Base-by-base conservation (phyloP, 2,329 filamentous ascomycete species). In the Colletotrichum trifolii region DNA sequence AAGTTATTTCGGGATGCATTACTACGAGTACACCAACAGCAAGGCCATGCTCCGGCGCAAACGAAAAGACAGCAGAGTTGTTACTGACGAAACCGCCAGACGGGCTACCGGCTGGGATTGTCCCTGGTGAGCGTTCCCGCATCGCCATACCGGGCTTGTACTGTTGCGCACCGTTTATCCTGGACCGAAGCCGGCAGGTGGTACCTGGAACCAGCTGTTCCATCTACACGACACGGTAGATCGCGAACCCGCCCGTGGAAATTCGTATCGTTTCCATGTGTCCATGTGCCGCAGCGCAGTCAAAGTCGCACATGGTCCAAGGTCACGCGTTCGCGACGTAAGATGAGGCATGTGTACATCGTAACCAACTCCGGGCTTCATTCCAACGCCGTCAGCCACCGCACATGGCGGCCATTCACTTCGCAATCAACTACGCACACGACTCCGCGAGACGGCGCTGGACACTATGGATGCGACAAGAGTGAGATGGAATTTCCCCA, bases 361-460 rank as follows among this genome's bases (percentile, higher is more conserved):
- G 33, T 54, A 35, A 42, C 48, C 47, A 47, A 33, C 54, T 59
- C 54, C 47, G 47, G 60, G n/a, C 33, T 17, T 6, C 17, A 50
- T 50, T 50, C 48, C 48, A n/a, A n/a, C 25, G 33, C 8, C 42
- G 15, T 33, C 45, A 36, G 40, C 40, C 33, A 45, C 53, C 25
- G 54, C 54, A 56, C 54, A 56, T 56, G 42, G 54, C 42, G 42
- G 54, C 42, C 45, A 35, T 39, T 39, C 38, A 8, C 12, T 39
- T 8, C 3, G 38, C 38, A 39, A 12, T 8, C 38, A 39, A 39
- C 17, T 17, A 17, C 17, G 17, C 17, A 17, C 17, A 17, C 17
- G 17, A 17, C 17, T 17, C 17, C 17, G 25, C 25, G 25, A 3
- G 25, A 25, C 25, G 25, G 25, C 25, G 4, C 25, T 25, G 25